Evolutionary conservation across 2,329 filamentous ascomycete species (phyloP).

Genomic region (Arthrinium puccinioides): DNA sequence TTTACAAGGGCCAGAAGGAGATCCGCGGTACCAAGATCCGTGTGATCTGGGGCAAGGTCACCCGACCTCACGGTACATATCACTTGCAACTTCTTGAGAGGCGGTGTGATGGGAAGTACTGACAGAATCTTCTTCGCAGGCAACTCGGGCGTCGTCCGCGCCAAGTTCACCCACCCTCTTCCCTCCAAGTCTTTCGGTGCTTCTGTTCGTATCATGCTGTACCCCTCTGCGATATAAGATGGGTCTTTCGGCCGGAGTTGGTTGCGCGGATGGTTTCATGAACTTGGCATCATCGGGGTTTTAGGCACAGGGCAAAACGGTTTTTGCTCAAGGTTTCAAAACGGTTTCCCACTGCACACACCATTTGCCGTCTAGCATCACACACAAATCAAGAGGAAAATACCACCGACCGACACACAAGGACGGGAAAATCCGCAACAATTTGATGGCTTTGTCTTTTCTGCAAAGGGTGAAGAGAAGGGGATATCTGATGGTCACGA

Average conservation of each 20-base stretch:
- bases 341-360: no score
- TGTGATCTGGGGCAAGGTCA: slow-evolving; percentile 99
- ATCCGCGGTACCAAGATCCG: slow-evolving; percentile 97
- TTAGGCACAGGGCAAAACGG: slow-evolving; percentile 34
- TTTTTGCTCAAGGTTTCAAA: no score
- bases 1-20: slow-evolving; percentile 94
- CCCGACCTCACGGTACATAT: slow-evolving; percentile 79
- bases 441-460: neutral
- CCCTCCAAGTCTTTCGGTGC: slow-evolving; percentile 95
- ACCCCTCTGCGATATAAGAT: slow-evolving; percentile 93
- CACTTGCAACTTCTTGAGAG: no score
- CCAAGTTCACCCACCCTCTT: slow-evolving; percentile 94
- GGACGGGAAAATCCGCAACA: neutral
- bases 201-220: slow-evolving; percentile 94
- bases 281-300: slow-evolving; percentile 40
- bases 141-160: slow-evolving; percentile 96
- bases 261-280: slow-evolving; percentile 52
- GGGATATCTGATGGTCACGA: no score
- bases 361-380: slow-evolving; percentile 28
- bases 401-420: no score
- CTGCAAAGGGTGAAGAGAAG: no score
- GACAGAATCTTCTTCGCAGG: slow-evolving; percentile 41
- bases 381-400: slow-evolving; percentile 25
- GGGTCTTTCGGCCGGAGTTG: slow-evolving; percentile 49
- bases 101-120: slow-evolving; percentile 8